Evolutionary conservation across 1,139 yeast genomes (phyloP).

Genomic region (Suhomyces anneliseae): DNA sequence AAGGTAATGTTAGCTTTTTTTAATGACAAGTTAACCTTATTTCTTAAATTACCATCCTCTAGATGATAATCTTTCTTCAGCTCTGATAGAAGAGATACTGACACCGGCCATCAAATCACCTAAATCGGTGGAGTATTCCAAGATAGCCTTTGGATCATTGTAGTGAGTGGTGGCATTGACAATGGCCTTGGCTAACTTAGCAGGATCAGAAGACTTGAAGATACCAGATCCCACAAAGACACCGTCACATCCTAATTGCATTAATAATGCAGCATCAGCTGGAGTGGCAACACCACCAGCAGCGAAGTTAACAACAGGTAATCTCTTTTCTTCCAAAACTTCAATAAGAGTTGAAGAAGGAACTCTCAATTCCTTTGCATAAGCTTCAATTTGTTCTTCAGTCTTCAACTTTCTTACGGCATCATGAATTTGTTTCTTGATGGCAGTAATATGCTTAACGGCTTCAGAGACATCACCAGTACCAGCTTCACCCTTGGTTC

Average conservation of each 20-base stretch:
- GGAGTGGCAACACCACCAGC: conserved; percentile 94
- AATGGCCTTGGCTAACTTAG: conserved; percentile 72
- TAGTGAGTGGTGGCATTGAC: conserved; percentile 81
- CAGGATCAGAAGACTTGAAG: conserved; percentile 75
- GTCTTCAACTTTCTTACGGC: conserved; percentile 40
- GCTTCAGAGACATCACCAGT: conserved; percentile 89
- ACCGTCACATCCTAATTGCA: conserved; percentile 92
- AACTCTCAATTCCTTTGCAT: conserved; percentile 63
- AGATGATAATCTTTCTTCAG: conserved; percentile 48
- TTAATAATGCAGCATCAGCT: conserved; percentile 83
- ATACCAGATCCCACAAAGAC: conserved; percentile 91
- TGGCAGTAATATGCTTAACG: conserved; percentile 69
- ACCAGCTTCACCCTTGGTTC: conserved; percentile 90
- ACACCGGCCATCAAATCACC: conserved; percentile 79
- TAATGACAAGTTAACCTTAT: no score
- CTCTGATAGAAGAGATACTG: conserved; percentile 51
- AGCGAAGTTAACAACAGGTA: conserved; percentile 86
- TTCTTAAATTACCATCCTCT: conserved; percentile 48
- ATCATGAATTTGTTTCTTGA: conserved; percentile 55
- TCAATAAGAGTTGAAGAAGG: conserved; percentile 54
- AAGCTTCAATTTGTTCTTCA: conserved; percentile 44
- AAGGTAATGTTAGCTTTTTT: no score
- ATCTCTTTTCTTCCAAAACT: conserved; percentile 51
- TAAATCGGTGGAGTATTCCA: conserved; percentile 72
- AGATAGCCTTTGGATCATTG: conserved; percentile 61